phyloP scores from a whole-genome alignment of 495 filamentous ascomycete genomes.

The Aspergillus nanangensis region DNA sequence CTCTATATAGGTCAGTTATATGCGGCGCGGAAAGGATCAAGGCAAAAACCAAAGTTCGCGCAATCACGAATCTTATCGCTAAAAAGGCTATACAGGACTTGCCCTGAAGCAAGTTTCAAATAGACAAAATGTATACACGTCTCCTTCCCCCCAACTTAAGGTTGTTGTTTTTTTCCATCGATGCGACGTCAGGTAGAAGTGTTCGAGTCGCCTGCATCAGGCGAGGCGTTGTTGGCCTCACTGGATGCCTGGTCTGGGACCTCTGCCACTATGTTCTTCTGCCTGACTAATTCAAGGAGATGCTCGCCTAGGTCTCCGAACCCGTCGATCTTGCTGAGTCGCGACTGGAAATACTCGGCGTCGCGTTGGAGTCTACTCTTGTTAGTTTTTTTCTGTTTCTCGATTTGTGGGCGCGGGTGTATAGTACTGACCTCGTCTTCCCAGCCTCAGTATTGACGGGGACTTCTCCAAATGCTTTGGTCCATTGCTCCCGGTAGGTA shows the following conservation, averaged over 20 bases:
- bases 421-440: constrained; percentile 68
- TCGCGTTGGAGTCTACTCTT: constrained; percentile 70
- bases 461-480: constrained; percentile 66
- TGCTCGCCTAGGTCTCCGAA: constrained; percentile 65
- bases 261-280: constrained; percentile 41
- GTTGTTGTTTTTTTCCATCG: background rate
- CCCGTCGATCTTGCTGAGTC: constrained; percentile 75
- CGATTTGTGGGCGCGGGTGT: background rate
- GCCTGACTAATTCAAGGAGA: constrained; percentile 62
- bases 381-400: constrained; percentile 12
- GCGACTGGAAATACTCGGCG: constrained; percentile 67
- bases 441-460: constrained; percentile 61
- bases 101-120: too few relatives aligned
- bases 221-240: background rate
- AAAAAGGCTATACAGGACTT: too few relatives aligned
- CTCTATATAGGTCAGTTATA: too few relatives aligned
- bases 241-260: constrained; percentile 1
- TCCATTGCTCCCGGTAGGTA: constrained; percentile 81
- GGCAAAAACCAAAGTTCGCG: too few relatives aligned
- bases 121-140: too few relatives aligned
- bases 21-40: too few relatives aligned
- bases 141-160: background rate
- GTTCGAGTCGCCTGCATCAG: background rate
- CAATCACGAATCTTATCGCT: too few relatives aligned
- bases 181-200: background rate